Evolutionary conservation across 2,329 filamentous ascomycete genomes (phyloP), one percentile per base, ranked within the genome.

Genomic region (Fusarium dimerum): DNA sequence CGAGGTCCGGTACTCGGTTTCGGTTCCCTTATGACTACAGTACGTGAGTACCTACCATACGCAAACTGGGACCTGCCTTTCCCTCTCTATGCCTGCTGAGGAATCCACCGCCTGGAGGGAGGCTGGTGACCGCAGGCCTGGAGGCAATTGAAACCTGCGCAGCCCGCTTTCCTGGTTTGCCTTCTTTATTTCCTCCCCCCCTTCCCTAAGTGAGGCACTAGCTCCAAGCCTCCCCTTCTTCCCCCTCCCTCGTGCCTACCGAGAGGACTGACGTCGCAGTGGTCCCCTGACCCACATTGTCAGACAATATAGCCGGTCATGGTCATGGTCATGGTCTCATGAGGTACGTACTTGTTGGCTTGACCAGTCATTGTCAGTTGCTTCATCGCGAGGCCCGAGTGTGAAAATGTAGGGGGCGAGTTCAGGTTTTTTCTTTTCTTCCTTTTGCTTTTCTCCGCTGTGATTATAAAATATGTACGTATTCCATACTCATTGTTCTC

Each of bases 221-320:
- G 52, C 29, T n/a, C 29, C 40, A 15, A 36, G 13, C 29, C 43
- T 7, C 13, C 15, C 16, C 36, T 40, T 11, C 20, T 40, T 36
- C 10, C 40, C 46, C 40, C 18, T 43, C n/a, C 13, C 20, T 56
- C 41, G 48, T 59, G 43, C 48, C 45, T 46, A 17, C 42, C 43
- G 40, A 36, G 49, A 48, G 50, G 43, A 44, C 55, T 60, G 57
- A 60, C 58, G 45, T 60, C 45, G 57, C 40, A 32, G n/a, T 57
- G 46, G 54, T 58, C 54, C 48, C 47, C 52, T 56, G 30, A 67
- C 66, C 5, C 61, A 38, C 39, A 30, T 51, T 11, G 13, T 36
- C 32, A 36, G 32, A 36, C 32, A 26, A 26, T 26, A 26, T 5
- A 26, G 20, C 20, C 20, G 20, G 20, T 26, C 20, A 26, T 26